A percentile compares a stretch with the other conserved stretches of the same genome.
phyloP scores from a whole-genome alignment of 1,284 basidiomycete genomes.

The Lignosus rhinocerotis region DNA sequence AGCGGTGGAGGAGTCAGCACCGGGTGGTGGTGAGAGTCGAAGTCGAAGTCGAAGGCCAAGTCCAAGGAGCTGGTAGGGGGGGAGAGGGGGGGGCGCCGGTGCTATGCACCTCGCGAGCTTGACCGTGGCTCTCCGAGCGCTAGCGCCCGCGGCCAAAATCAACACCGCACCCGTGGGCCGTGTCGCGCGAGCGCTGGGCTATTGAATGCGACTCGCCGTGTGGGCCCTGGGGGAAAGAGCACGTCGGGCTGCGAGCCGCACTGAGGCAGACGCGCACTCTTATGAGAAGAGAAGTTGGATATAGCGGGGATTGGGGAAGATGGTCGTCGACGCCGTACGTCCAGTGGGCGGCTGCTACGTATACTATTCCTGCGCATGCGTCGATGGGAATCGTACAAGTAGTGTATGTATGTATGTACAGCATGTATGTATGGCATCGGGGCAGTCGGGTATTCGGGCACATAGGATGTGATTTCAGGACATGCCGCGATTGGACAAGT shows the following conservation, averaged over 20 bases:
- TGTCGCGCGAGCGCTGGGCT: neutral
- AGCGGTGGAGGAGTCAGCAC: slow-evolving; percentile 9
- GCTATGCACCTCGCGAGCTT: neutral
- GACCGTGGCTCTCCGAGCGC: slow-evolving; percentile 8
- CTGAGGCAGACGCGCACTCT: too few species aligned
- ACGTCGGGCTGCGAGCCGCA: too few species aligned
- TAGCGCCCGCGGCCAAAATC: slow-evolving; percentile 14
- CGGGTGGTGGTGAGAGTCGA: slow-evolving; percentile 6
- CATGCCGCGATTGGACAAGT: neutral
- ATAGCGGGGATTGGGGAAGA: neutral
- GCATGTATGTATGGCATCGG: neutral
- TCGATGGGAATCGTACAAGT: neutral
- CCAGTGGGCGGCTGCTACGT: neutral
- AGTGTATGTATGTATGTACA: too few species aligned
- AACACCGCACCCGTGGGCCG: slow-evolving; percentile 1
- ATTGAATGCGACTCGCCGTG: too few species aligned
- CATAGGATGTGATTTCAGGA: neutral
- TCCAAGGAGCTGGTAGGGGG: too few species aligned
- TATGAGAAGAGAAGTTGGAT: neutral
- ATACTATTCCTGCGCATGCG: neutral
- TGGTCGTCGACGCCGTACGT: neutral
- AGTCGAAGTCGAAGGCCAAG: slow-evolving; percentile 11
- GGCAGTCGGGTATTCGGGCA: too few species aligned
- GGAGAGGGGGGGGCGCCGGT: slow-evolving; percentile 8
- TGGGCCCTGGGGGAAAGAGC: too few species aligned